A percentile compares a stretch with the other conserved stretches of the same genome.
These are phyloP conservation scores for Neurospora sp. DNA, from an alignment of 495 filamentous ascomycete species.

Conservation along the genomic window DNA sequence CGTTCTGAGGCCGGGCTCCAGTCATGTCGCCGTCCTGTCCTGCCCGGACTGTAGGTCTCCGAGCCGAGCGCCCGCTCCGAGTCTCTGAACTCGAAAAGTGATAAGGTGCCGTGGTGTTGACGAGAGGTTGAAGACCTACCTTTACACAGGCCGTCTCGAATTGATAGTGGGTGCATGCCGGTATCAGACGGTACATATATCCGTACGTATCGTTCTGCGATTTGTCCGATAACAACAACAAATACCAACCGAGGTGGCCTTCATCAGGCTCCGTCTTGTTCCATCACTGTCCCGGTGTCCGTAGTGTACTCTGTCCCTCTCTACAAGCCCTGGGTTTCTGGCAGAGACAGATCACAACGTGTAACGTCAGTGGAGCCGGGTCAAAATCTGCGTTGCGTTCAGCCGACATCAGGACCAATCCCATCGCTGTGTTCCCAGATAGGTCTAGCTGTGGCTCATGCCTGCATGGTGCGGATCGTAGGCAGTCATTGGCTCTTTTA, in stretches of 20 bases:
- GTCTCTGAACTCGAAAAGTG: not conserved
- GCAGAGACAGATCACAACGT: not conserved
- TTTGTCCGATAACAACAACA: not conserved
- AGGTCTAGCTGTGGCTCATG: slow-evolving; percentile 20
- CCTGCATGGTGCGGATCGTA: not conserved
- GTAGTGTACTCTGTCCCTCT: not conserved
- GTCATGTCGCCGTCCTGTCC: not conserved
- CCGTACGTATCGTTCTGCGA: not conserved
- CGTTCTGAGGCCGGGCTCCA: not conserved
- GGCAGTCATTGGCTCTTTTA: slow-evolving; percentile 17
- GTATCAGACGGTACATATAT: not conserved
- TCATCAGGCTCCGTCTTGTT: not conserved
- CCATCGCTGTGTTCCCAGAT: slow-evolving; percentile 1
- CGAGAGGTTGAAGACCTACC: not conserved
- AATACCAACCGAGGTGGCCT: not conserved
- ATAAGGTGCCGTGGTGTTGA: not conserved
- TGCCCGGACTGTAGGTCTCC: not conserved
- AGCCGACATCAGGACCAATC: not conserved
- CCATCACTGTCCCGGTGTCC: not conserved
- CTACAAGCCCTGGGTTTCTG: not conserved
- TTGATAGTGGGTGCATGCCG: not conserved
- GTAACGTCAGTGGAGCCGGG: not conserved
- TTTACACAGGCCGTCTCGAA: not conserved
- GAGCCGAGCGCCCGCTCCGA: not conserved
- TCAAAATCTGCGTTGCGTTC: not conserved